Conservation (phyloP, 768 basidiomycete species). For the Boletus fagicola region DNA sequence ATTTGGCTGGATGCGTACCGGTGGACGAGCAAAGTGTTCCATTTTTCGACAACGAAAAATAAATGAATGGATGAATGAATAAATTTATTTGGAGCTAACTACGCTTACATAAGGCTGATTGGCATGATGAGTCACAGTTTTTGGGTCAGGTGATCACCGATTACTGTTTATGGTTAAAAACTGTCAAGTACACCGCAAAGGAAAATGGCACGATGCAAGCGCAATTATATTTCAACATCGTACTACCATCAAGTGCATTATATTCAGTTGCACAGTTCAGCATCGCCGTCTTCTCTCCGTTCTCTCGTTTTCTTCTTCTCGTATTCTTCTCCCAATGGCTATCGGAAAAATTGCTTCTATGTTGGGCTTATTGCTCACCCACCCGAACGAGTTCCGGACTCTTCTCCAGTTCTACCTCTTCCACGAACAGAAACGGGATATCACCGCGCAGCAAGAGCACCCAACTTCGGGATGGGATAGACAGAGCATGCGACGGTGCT, state of each 20-base stretch:
- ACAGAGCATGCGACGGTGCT: constrained; percentile 81
- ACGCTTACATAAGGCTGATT: no score
- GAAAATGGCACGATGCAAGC: constrained; percentile 14
- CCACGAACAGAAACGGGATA: constrained; percentile 79
- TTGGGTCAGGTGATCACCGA: constrained; percentile 12
- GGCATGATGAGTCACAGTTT: no score
- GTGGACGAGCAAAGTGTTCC: constrained; percentile 49
- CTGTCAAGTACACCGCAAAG: background rate
- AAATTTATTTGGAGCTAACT: no score
- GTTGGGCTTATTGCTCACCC: constrained; percentile 68
- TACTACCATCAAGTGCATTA: background rate
- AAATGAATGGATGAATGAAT: no score
- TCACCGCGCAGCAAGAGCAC: constrained; percentile 71
- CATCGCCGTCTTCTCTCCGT: background rate
- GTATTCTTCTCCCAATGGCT: constrained; percentile 12
- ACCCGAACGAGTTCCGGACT: constrained; percentile 80
- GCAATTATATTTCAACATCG: background rate
- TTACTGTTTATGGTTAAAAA: background rate
- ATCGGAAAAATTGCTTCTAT: constrained; percentile 58
- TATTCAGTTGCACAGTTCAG: background rate
- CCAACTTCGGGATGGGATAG: constrained; percentile 86
- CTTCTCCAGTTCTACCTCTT: constrained; percentile 82
- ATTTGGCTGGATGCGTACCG: constrained; percentile 43
- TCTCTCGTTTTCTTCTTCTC: background rate
- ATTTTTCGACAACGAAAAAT: constrained; percentile 33